Evolutionary conservation across 2,329 filamentous ascomycete species (phyloP), one percentile per base, ranked within the genome.

Genomic region (Fusarium falciforme): DNA sequence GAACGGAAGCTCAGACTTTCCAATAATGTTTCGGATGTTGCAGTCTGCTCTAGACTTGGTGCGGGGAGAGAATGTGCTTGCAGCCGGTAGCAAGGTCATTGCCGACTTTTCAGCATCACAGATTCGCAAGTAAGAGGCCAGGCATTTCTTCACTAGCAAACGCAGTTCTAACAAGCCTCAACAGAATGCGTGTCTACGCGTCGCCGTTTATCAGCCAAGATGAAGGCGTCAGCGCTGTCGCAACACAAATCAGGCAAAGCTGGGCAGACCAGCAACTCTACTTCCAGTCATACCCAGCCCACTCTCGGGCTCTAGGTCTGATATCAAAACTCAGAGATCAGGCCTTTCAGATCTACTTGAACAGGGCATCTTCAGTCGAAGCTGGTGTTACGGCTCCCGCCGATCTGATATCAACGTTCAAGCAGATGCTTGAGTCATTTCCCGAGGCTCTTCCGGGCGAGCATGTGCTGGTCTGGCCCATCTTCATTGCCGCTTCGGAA

Each of bases 341-440:
- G n/a, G 71, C 71, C 0, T 74, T 70, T n/a, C 44, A 64, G 6
- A 72, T 72, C 3, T 72, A 75, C 22, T 49, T 75, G 5, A 61
- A 66, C 5, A 40, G 71, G 2, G 73, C 70, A 12, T 59, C 67
- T 6, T 47, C 40, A 40, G 58, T 47, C 6, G 40, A 42, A 9
- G 40, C 44, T 3, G 60, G 44, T 4, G 36, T n/a, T 95, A 78
- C 93, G 96, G 79, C 93, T 93, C 72, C 89, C 91, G n/a, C 83
- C 96, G 5, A 65, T 12, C 67, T 73, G 14, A 66, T 77, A 44
- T 62, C 73, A 4, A 70, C 60, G 3, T 79, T 77, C 44, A 76
- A 71, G 16, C 66, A 70, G 9, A 73, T 72, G 2, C 59, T 79
- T 4, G 62, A 76, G 58, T 65, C 75, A 2, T 67, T 79, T 20